phyloP scores from a whole-genome alignment of 1,284 basidiomycete species.

The Marasmius oreades region DNA sequence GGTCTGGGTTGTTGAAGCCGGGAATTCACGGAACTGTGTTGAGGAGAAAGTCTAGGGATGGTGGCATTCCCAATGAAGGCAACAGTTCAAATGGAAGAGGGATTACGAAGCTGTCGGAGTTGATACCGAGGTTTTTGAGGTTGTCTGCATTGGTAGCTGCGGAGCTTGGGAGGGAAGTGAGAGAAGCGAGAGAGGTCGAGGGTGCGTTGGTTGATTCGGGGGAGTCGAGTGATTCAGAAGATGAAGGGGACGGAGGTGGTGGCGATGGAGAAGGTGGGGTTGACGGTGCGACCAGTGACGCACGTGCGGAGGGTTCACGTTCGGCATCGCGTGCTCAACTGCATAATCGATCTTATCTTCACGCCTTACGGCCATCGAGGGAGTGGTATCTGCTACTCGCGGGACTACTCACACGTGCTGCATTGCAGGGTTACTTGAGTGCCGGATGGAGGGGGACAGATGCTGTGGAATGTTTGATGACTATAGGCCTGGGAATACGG shows the following conservation, averaged over 20 bases:
- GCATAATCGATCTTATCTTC: conserved; percentile 34
- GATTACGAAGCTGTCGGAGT: conserved; percentile 62
- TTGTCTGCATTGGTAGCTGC: conserved; percentile 72
- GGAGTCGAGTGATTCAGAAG: background rate
- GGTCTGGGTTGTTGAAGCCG: conserved; percentile 58
- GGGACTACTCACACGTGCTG: conserved; percentile 72
- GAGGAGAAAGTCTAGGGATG: conserved; percentile 39
- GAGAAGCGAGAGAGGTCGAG: conserved; percentile 27
- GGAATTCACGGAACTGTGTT: conserved; percentile 52
- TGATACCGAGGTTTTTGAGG: conserved; percentile 69
- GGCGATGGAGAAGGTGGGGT: too few relatives aligned
- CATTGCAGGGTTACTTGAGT: conserved; percentile 77
- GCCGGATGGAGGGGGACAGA: conserved; percentile 73
- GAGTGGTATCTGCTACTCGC: conserved; percentile 80
- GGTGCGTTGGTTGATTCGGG: background rate
- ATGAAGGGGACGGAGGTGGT: background rate
- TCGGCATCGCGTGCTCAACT: background rate
- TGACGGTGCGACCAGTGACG: background rate
- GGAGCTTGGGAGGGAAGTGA: conserved; percentile 63
- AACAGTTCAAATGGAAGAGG: conserved; percentile 33
- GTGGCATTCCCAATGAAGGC: conserved; percentile 14
- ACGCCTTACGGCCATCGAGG: conserved; percentile 59
- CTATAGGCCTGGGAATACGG: conserved; percentile 60
- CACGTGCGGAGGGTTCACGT: conserved; percentile 10
- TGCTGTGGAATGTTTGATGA: conserved; percentile 68